A percentile compares a stretch with the other conserved stretches of the same genome.
Conservation (phyloP, 257 asterid genomes). For the Verbascum thapsus region DNA sequence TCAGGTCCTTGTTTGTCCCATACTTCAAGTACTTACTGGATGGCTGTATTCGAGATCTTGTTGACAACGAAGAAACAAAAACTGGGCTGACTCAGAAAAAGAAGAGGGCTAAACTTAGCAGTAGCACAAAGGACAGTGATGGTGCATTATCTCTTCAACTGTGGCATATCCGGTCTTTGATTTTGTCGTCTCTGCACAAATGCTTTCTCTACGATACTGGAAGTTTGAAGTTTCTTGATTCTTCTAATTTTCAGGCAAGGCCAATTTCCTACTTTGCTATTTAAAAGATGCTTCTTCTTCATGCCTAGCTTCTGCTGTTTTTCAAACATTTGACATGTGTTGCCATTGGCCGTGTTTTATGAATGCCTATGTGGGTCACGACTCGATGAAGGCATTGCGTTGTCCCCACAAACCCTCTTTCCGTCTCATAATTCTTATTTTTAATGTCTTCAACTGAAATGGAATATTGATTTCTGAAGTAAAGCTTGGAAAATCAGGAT, state of each 20-base stretch:
- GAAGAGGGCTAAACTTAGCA: conserved; percentile 66
- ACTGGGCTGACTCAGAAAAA: conserved; percentile 48
- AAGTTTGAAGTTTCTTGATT: conserved; percentile 63
- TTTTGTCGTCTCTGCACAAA: conserved; percentile 69
- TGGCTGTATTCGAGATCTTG: conserved; percentile 72
- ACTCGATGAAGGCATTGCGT: no score
- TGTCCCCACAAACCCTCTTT: no score
- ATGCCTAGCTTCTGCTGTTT: background rate
- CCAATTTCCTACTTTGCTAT: conserved; percentile 15
- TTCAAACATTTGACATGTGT: background rate
- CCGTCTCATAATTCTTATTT: no score
- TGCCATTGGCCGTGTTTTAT: no score
- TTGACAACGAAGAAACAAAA: conserved; percentile 40
- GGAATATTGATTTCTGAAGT: background rate
- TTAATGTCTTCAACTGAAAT: background rate
- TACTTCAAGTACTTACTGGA: conserved; percentile 83
- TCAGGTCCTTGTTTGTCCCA: conserved; percentile 86
- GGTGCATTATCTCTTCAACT: conserved; percentile 43
- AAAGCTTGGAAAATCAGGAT: background rate
- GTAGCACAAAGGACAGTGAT: conserved; percentile 41
- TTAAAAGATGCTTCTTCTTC: conserved; percentile 2
- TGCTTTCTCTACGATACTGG: conserved; percentile 86
- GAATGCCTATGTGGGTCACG: no score
- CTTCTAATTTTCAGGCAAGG: conserved; percentile 77
- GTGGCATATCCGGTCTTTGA: conserved; percentile 82